Evolutionary conservation across 768 basidiomycete species (phyloP).

Genomic region (Kwoniella shandongensis): DNA sequence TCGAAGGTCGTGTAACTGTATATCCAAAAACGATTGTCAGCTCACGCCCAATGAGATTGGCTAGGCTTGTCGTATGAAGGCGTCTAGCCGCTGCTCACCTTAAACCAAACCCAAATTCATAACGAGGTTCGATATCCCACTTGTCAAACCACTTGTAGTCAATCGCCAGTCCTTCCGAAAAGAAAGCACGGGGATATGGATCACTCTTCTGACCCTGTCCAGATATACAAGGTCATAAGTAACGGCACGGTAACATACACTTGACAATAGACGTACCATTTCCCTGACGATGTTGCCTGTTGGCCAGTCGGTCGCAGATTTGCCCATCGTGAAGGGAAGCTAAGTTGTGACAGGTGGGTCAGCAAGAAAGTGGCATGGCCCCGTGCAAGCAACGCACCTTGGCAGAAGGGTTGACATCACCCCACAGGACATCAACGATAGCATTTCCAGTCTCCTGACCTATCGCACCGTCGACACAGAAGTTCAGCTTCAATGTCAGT

Average conservation of each 20-base stretch:
- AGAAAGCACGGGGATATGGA: constrained; percentile 39
- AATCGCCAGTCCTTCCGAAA: constrained; percentile 49
- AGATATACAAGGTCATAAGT: neutral
- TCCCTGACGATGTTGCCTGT: constrained; percentile 42
- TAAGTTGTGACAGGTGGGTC: neutral
- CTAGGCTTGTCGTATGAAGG: constrained; percentile 1
- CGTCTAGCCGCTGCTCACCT: constrained; percentile 25
- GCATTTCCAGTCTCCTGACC: constrained; percentile 50
- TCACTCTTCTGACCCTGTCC: constrained; percentile 6
- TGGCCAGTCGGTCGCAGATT: constrained; percentile 44
- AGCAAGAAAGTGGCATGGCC: no score
- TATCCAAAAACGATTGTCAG: no score
- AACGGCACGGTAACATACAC: no score
- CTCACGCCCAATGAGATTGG: constrained; percentile 5
- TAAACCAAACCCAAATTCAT: constrained; percentile 53
- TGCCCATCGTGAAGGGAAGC: constrained; percentile 53
- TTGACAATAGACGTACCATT: constrained; percentile 34
- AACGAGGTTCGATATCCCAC: constrained; percentile 47
- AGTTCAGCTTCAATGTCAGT: neutral
- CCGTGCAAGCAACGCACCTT: constrained; percentile 27
- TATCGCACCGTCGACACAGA: constrained; percentile 7
- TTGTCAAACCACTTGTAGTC: constrained; percentile 54
- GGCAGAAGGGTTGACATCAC: constrained; percentile 46
- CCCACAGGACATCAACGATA: constrained; percentile 50
- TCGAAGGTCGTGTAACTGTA: constrained; percentile 48